A percentile compares a stretch with the other conserved stretches of the same genome.
Conservation (phyloP, 2,329 filamentous ascomycete species). For the Neopestalotiopsis rosae region DNA sequence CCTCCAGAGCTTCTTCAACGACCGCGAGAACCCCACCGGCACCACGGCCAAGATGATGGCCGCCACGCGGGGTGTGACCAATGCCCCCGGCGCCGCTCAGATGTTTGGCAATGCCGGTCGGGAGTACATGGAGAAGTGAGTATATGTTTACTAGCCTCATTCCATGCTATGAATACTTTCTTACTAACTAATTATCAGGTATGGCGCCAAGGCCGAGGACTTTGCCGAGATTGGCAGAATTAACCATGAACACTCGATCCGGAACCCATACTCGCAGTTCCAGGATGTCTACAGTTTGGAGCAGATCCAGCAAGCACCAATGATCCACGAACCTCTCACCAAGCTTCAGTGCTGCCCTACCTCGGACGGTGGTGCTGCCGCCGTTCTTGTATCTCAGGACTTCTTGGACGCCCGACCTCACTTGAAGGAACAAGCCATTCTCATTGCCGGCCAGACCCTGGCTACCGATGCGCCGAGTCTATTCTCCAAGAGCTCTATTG, state of each 20-base stretch:
- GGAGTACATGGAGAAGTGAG: constrained; percentile 93
- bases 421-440: constrained; percentile 80
- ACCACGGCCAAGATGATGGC: constrained; percentile 80
- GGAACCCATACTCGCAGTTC: constrained; percentile 99
- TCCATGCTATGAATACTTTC: not conserved
- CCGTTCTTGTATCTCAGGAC: constrained; percentile 84
- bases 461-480: constrained; percentile 83
- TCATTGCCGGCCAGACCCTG: constrained; percentile 86
- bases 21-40: constrained; percentile 79
- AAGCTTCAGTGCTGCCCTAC: constrained; percentile 99
- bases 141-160: constrained; percentile 13
- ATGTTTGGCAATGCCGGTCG: constrained; percentile 93
- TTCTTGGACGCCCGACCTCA: constrained; percentile 88
- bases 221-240: constrained; percentile 94
- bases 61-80: constrained; percentile 78
- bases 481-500: constrained; percentile 82
- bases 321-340: constrained; percentile 86
- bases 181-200: constrained; percentile 52
- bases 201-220: constrained; percentile 82
- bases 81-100: constrained; percentile 86
- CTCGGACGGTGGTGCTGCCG: constrained; percentile 88
- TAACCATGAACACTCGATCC: constrained; percentile 89
- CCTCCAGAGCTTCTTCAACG: constrained; percentile 82
- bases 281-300: constrained; percentile 88
- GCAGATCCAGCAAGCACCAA: constrained; percentile 76